Evolutionary conservation across 2,329 filamentous ascomycete species (phyloP).

Genomic region (Aspergillus novoparasiticus): DNA sequence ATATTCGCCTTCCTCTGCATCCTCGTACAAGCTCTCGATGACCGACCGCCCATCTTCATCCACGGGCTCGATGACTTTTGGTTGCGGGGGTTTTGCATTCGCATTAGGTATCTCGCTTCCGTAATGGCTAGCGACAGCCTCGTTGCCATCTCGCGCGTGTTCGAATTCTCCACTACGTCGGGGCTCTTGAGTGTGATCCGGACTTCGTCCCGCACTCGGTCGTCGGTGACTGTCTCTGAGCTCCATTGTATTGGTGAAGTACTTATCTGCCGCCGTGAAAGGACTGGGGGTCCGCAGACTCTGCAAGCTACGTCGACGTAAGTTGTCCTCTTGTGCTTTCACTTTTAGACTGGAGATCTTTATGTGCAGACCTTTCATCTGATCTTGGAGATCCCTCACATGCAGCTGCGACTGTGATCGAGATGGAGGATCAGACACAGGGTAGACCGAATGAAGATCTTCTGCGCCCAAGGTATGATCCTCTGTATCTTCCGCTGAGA

Average conservation of each 20-base stretch:
- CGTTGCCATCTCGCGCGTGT: slow-evolving; percentile 12
- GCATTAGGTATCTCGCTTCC: slow-evolving; percentile 7
- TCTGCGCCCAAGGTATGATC: slow-evolving; percentile 32
- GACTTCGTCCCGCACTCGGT: slow-evolving; percentile 38
- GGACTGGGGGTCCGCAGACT: slow-evolving; percentile 76
- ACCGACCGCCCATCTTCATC: slow-evolving; percentile 34
- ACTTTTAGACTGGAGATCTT: slow-evolving; percentile 80
- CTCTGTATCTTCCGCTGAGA: slow-evolving; percentile 27
- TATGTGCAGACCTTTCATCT: slow-evolving; percentile 82
- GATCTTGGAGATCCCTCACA: slow-evolving; percentile 74
- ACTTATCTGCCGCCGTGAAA: slow-evolving; percentile 72
- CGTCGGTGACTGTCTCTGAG: slow-evolving; percentile 39
- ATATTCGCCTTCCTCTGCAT: slow-evolving; percentile 45
- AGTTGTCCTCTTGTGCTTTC: slow-evolving; percentile 74
- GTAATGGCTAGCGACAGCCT: slow-evolving; percentile 9
- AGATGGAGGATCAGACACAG: slow-evolving; percentile 52
- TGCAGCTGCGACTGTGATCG: slow-evolving; percentile 73
- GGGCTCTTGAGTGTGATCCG: slow-evolving; percentile 27
- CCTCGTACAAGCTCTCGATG: slow-evolving; percentile 44
- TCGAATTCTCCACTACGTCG: slow-evolving; percentile 25
- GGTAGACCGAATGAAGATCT: slow-evolving; percentile 39
- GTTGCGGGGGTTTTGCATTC: slow-evolving; percentile 1
- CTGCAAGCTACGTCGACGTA: slow-evolving; percentile 76
- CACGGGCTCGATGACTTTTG: slow-evolving; percentile 11
- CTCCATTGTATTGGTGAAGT: slow-evolving; percentile 49